Evolutionary conservation across 2,329 filamentous ascomycete genomes (phyloP).

Genomic region (Aotearoamyces nothofagi): DNA sequence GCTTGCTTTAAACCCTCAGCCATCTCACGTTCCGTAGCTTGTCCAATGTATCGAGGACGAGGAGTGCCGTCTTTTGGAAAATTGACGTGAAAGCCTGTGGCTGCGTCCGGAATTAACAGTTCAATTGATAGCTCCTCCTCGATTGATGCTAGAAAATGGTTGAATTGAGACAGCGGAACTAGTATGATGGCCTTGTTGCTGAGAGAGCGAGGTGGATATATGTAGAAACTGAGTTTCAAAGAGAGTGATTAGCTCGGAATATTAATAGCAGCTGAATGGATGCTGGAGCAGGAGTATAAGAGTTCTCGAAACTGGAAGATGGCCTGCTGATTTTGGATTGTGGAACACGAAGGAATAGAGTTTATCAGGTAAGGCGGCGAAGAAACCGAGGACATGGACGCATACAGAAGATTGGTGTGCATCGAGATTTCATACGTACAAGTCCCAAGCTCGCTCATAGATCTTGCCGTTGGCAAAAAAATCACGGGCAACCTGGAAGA

Average conservation of each 20-base stretch:
- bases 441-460: constrained; percentile 51
- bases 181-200: constrained; percentile 42
- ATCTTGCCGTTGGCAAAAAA: constrained; percentile 44
- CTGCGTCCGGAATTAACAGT: constrained; percentile 41
- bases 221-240: constrained; percentile 56
- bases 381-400: too few species aligned
- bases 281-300: too few species aligned
- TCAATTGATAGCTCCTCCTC: not conserved
- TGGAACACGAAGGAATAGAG: too few species aligned
- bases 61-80: constrained; percentile 48
- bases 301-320: too few species aligned
- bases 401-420: too few species aligned
- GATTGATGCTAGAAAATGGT: constrained; percentile 38
- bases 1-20: constrained; percentile 9
- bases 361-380: too few species aligned
- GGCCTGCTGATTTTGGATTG: too few species aligned
- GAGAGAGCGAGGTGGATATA: constrained; percentile 35
- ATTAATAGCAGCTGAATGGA: too few species aligned
- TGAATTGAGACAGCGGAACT: constrained; percentile 50
- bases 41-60: constrained; percentile 52
- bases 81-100: constrained; percentile 39
- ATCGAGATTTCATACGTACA: constrained; percentile 32
- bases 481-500: constrained; percentile 7
- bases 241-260: too few species aligned
- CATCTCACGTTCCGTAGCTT: constrained; percentile 27